Evolutionary conservation across 169 alveolate genomes (phyloP).

Genomic region (Plasmodium sp.): DNA sequence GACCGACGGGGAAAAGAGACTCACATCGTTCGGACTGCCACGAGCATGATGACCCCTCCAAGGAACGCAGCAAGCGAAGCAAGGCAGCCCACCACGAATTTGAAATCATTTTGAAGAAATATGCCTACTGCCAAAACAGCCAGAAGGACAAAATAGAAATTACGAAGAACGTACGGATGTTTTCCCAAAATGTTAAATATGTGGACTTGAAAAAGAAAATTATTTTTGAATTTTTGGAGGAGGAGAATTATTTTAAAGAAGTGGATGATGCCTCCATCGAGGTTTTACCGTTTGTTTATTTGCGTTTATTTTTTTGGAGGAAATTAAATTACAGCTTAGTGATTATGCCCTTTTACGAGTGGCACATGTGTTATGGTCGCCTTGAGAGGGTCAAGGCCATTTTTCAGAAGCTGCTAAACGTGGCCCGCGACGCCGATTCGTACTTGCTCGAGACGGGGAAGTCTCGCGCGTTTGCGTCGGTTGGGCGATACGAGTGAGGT

Average conservation of each 20-base stretch:
- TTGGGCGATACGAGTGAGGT: slow-evolving; percentile 31
- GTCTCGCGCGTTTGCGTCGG: slow-evolving; percentile 21
- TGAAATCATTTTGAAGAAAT: slow-evolving; percentile 69
- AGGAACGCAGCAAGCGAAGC: neutral
- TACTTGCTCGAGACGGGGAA: neutral
- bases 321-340: slow-evolving; percentile 51
- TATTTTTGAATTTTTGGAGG: slow-evolving; percentile 61
- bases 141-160: slow-evolving; percentile 32
- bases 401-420: slow-evolving; percentile 34
- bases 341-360: slow-evolving; percentile 65
- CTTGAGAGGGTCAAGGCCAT: slow-evolving; percentile 48
- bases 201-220: slow-evolving; percentile 50
- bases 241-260: slow-evolving; percentile 40
- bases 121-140: slow-evolving; percentile 50
- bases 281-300: slow-evolving; percentile 21
- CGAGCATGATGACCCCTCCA: neutral
- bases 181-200: slow-evolving; percentile 19
- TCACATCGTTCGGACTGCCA: neutral
- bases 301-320: slow-evolving; percentile 24
- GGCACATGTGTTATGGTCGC: slow-evolving; percentile 57
- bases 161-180: slow-evolving; percentile 20
- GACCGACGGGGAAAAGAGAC: neutral
- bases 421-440: neutral
- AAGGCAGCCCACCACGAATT: slow-evolving; percentile 21
- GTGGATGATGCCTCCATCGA: slow-evolving; percentile 50